phyloP scores from a whole-genome alignment of 768 basidiomycete species.

The Russula vinacea region DNA sequence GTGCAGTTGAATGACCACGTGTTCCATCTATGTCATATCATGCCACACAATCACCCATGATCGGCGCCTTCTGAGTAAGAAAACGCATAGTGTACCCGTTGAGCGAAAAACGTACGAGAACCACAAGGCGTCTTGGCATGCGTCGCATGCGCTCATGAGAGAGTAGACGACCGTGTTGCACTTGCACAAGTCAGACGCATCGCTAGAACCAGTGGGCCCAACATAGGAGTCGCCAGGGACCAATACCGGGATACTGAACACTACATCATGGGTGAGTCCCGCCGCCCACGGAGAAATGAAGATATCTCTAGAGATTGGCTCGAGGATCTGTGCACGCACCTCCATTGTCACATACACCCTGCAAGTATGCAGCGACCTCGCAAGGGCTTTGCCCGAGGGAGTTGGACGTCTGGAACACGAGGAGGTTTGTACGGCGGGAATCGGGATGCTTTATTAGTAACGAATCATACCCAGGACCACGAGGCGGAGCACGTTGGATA shows the following conservation, averaged over 20 bases:
- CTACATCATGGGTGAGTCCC: not conserved
- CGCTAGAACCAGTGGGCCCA: conserved; percentile 29
- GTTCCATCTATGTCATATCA: conserved; percentile 4
- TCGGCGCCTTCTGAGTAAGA: not conserved
- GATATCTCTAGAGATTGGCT: not conserved
- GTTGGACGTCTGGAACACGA: conserved; percentile 13
- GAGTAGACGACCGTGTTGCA: conserved; percentile 39
- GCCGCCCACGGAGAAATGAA: not conserved
- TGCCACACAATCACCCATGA: not conserved
- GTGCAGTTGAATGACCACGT: conserved; percentile 6
- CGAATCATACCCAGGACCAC: conserved; percentile 18
- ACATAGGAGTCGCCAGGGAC: conserved; percentile 4
- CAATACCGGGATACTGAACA: conserved; percentile 5
- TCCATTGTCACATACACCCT: conserved; percentile 15
- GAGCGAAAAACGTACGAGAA: conserved; percentile 25
- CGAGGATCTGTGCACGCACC: not conserved
- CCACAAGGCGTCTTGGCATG: conserved; percentile 33
- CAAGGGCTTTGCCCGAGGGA: conserved; percentile 19
- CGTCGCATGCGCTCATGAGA: conserved; percentile 38
- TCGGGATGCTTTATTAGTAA: not conserved
- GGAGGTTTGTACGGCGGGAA: not conserved
- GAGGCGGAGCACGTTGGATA: not conserved
- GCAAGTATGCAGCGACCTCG: not conserved
- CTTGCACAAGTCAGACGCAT: conserved; percentile 33
- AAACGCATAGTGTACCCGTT: no score